Evolutionary conservation across 2,329 filamentous ascomycete genomes (phyloP).

Genomic region (Didymella pomorum): DNA sequence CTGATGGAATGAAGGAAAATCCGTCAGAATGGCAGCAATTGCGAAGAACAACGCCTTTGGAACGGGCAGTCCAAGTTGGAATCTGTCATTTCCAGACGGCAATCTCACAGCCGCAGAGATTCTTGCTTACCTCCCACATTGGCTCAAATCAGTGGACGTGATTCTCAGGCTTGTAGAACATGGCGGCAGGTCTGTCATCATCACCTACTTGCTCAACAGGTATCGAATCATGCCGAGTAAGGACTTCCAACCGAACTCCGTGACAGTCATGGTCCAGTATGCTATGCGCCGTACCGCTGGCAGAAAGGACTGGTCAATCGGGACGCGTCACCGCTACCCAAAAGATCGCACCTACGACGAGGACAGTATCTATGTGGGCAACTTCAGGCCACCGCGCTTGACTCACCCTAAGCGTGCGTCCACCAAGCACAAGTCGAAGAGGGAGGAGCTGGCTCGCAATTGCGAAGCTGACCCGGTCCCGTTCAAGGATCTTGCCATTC

Average conservation of each 20-base stretch:
- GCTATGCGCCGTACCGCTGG: constrained; percentile 29
- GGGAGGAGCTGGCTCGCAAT: constrained; percentile 13
- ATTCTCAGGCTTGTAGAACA: constrained; percentile 32
- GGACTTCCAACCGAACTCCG: constrained; percentile 23
- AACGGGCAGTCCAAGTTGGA: constrained; percentile 27
- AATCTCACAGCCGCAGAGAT: constrained; percentile 41
- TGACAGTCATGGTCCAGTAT: constrained; percentile 33
- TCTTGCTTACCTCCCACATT: constrained; percentile 36
- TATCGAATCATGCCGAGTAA: constrained; percentile 6
- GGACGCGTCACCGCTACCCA: constrained; percentile 15
- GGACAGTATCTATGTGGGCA: constrained; percentile 25
- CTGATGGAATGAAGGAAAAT: constrained; percentile 5
- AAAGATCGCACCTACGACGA: constrained; percentile 16
- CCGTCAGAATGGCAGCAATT: constrained; percentile 18
- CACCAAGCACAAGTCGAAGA: constrained; percentile 4
- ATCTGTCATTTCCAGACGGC: constrained; percentile 33
- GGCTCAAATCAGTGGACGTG: constrained; percentile 37
- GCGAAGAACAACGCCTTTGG: constrained; percentile 37
- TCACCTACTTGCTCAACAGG: constrained; percentile 17
- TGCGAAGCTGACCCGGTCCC: constrained; percentile 19
- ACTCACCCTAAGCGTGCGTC: constrained; percentile 23
- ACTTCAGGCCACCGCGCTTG: constrained; percentile 31
- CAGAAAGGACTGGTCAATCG: constrained; percentile 25
- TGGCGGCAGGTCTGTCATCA: constrained; percentile 25
- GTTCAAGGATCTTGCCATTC: constrained; percentile 35